phyloP scores from a whole-genome alignment of 2,329 filamentous ascomycete species.

The Fusarium falciforme region DNA sequence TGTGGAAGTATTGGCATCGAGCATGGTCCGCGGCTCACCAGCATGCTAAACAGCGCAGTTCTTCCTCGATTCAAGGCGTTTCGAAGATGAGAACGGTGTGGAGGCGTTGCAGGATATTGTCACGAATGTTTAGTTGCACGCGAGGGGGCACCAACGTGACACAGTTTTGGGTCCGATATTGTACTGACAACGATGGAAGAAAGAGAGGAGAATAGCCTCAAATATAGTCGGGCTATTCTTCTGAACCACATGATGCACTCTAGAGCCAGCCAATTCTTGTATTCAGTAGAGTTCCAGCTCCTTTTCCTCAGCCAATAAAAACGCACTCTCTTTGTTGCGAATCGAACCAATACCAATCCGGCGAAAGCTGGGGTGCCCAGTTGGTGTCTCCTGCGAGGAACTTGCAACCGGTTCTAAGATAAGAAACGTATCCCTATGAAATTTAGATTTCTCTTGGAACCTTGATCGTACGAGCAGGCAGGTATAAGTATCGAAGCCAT shows the following conservation, averaged over 20 bases:
- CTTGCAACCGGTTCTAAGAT: neutral
- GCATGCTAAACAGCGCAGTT: too few relatives aligned
- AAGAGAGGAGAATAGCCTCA: neutral
- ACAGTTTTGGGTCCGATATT: too few relatives aligned
- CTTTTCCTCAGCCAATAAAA: neutral
- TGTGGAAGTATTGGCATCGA: too few relatives aligned
- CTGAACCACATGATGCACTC: neutral
- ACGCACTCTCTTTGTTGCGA: neutral
- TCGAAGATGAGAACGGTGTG: too few relatives aligned
- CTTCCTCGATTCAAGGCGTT: too few relatives aligned
- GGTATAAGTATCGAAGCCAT: neutral
- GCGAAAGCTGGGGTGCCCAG: neutral
- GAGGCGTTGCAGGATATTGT: too few relatives aligned
- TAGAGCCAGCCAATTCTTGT: neutral
- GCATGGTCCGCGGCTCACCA: too few relatives aligned
- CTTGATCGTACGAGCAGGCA: constrained; percentile 8
- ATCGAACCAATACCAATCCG: neutral
- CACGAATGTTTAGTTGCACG: too few relatives aligned
- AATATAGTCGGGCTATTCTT: neutral
- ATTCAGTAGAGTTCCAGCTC: neutral
- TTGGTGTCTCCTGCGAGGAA: neutral
- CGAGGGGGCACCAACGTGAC: too few relatives aligned
- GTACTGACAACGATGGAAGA: too few relatives aligned
- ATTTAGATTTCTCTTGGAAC: neutral
- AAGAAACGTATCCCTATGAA: constrained; percentile 1